Conservation (phyloP, 2,329 filamentous ascomycete genomes). For the Shiraia sp. region DNA sequence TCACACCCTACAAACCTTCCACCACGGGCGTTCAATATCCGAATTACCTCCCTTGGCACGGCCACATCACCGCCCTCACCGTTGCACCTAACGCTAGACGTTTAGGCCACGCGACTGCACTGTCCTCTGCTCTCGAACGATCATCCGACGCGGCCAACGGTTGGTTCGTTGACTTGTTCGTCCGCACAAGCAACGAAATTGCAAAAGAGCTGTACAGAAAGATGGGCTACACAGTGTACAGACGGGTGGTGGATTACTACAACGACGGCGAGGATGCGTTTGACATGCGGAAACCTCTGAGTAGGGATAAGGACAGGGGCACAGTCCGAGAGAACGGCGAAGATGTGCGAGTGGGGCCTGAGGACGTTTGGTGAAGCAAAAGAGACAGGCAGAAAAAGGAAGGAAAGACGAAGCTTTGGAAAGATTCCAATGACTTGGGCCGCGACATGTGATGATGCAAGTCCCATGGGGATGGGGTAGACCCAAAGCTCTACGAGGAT, state of each 20-base stretch:
- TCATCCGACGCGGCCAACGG: conserved; percentile 79
- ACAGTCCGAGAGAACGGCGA: conserved; percentile 83
- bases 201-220: conserved; percentile 88
- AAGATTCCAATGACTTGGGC: too few species aligned
- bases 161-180: conserved; percentile 96
- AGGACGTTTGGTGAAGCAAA: conserved; percentile 74
- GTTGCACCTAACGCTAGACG: conserved; percentile 85
- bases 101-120: conserved; percentile 80
- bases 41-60: conserved; percentile 98
- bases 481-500: too few species aligned
- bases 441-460: too few species aligned
- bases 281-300: conserved; percentile 94
- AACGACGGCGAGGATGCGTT: conserved; percentile 94
- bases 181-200: conserved; percentile 82
- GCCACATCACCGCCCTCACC: conserved; percentile 94
- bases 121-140: conserved; percentile 81
- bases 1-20: conserved; percentile 69
- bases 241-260: conserved; percentile 90
- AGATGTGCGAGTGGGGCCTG: conserved; percentile 73
- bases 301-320: conserved; percentile 73
- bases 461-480: too few species aligned
- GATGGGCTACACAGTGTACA: conserved; percentile 87
- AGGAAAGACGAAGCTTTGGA: too few species aligned
- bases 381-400: too few species aligned
- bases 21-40: conserved; percentile 46